Base-by-base conservation (phyloP, 768 basidiomycete species). In the Mycena chlorophos region DNA sequence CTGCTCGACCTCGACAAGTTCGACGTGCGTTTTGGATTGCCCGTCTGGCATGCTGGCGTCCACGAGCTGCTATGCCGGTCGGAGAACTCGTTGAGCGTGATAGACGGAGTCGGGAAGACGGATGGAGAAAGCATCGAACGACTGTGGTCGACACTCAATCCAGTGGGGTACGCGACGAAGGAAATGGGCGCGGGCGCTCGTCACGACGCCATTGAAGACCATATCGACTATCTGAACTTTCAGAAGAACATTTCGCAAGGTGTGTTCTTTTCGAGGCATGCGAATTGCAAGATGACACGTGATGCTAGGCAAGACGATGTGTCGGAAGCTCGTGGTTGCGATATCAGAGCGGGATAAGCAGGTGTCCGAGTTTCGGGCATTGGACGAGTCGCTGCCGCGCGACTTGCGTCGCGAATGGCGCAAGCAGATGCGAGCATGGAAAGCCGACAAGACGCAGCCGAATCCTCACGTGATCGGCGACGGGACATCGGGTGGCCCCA, bases 141-240 rank as follows among this genome's bases (percentile, higher is more conserved):
- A 0, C 54, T 47, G 0, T 75, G 73, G 75, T 37, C 69, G 0
- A 49, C 37, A 0, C 31, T 66, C 2, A 72, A 74, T 46, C 49
- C 55, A 0, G 52, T 58, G 0, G 62, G 64, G 0, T 53, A 52
- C 3, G 66, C 65, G 29, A 73, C 69, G 0, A 63, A 63, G 10
- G 70, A 74, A 23, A 74, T 71, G 69, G 65, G 66, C 0, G 61
- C 63, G 0, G 66, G 68, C 0, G 47, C 59, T 1, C 52, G 63
- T 0, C 46, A 62, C 4, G 69, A 71, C 17, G 64, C 64, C 0
- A 23, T 75, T 1, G 68, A 75, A 28, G 52, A 63, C 28, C 34
- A 49, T 25, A 23, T 38, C 8, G 69, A 73, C 31, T 48, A 62
- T 16, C 64, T 22, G 2, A 59, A 58, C 25, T 59, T 26, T 22